Percentiles rank a stretch among this genome's conserved stretches.
These are phyloP conservation scores for Leccinum olivaceopallidum DNA, from an alignment of 768 basidiomycete genomes.

Conservation along the genomic window DNA sequence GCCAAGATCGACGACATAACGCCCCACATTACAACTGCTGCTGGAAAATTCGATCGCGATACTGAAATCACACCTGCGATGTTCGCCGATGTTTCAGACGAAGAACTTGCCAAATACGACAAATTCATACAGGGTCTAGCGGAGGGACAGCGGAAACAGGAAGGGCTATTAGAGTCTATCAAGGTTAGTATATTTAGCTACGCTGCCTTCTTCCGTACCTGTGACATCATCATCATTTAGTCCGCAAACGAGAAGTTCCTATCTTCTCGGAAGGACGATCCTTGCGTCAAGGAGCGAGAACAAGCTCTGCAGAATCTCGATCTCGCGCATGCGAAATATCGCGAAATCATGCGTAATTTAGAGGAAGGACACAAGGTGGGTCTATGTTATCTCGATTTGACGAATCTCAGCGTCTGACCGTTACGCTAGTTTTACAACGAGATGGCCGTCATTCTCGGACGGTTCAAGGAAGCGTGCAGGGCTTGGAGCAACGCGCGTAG, in stretches of 20 bases:
- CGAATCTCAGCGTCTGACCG: background rate
- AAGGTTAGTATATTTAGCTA: slow-evolving; percentile 47
- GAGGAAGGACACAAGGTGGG: slow-evolving; percentile 84
- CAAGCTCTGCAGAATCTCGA: slow-evolving; percentile 80
- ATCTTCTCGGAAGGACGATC: slow-evolving; percentile 75
- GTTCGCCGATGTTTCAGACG: slow-evolving; percentile 84
- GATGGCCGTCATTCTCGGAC: slow-evolving; percentile 65
- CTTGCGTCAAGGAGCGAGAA: slow-evolving; percentile 77
- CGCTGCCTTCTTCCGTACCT: background rate
- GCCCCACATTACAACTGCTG: slow-evolving; percentile 62
- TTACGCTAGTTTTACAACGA: slow-evolving; percentile 84
- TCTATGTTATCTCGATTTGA: background rate
- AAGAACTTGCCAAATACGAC: slow-evolving; percentile 81
- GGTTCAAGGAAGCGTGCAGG: slow-evolving; percentile 76
- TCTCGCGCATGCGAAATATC: slow-evolving; percentile 82
- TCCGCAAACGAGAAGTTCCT: slow-evolving; percentile 72
- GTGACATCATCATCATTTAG: slow-evolving; percentile 35
- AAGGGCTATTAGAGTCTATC: slow-evolving; percentile 62
- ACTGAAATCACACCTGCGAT: slow-evolving; percentile 76
- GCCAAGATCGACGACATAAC: slow-evolving; percentile 74
- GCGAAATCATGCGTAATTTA: slow-evolving; percentile 80
- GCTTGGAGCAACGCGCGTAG: slow-evolving; percentile 72
- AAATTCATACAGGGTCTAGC: slow-evolving; percentile 63
- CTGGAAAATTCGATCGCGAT: slow-evolving; percentile 64
- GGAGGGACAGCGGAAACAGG: slow-evolving; percentile 58